phyloP scores from a whole-genome alignment of 768 basidiomycete species.

The Boletus rex-veris region DNA sequence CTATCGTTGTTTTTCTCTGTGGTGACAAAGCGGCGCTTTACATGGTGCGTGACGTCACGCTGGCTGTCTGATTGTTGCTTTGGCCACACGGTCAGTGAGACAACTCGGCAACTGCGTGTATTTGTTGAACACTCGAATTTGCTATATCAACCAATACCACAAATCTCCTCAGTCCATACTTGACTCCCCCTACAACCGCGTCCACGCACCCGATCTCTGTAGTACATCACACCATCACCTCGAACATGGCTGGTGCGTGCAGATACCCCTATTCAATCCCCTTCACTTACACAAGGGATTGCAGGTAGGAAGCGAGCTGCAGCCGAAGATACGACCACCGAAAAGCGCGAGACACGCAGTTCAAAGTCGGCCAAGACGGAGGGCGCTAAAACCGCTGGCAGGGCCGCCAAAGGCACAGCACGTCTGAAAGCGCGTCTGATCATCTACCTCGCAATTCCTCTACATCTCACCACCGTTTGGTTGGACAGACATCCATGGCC shows the following conservation, averaged over 20 bases:
- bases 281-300: not conserved
- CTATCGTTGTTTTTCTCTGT: not conserved
- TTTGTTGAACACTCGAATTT: conserved; percentile 10
- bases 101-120: conserved; percentile 22
- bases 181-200: not conserved
- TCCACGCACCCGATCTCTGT: not conserved
- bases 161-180: not conserved
- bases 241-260: conserved; percentile 31
- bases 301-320: conserved; percentile 47
- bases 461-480: conserved; percentile 1
- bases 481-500: conserved; percentile 42
- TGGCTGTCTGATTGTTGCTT: conserved; percentile 5
- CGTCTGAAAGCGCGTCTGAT: conserved; percentile 43
- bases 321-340: conserved; percentile 30
- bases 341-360: conserved; percentile 40
- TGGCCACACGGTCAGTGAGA: conserved; percentile 1
- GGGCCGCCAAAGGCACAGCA: conserved; percentile 37
- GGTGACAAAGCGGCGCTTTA: conserved; percentile 16
- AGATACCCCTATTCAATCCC: conserved; percentile 10
- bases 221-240: not conserved
- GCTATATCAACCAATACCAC: conserved; percentile 4
- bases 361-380: conserved; percentile 52
- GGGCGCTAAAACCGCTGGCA: conserved; percentile 28
- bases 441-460: not conserved
- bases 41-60: conserved; percentile 34